phyloP scores from a whole-genome alignment of 2,329 filamentous ascomycete species.

The Pseudogymnoascus sp. region DNA sequence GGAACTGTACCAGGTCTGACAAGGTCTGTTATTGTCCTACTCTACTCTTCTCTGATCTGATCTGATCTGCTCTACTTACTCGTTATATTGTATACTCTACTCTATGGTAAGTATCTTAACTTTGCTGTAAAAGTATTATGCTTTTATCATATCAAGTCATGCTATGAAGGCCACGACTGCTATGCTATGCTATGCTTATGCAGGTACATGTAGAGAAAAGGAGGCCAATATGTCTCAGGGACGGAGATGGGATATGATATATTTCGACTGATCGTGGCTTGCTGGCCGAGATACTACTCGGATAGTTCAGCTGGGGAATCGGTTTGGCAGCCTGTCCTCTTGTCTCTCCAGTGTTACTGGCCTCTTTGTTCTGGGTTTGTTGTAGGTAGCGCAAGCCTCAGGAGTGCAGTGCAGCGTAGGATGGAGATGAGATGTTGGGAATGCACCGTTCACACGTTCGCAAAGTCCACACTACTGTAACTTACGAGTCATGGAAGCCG shows the following conservation, averaged over 20 bases:
- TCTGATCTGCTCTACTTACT: not conserved
- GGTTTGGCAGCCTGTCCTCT: not conserved
- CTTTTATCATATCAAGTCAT: constrained; percentile 2
- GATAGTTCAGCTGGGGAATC: not conserved
- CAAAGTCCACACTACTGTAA: not conserved
- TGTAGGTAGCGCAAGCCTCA: not conserved
- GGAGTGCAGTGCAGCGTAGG: not conserved
- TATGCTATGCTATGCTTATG: not conserved
- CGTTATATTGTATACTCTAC: not conserved
- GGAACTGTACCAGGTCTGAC: not conserved
- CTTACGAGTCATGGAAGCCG: constrained; percentile 5
- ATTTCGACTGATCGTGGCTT: not conserved
- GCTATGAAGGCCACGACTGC: not conserved
- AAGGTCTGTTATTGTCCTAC: not conserved
- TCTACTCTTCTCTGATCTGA: not conserved
- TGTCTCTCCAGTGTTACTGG: not conserved
- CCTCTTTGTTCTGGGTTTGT: not conserved
- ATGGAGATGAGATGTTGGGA: not conserved
- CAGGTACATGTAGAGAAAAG: constrained; percentile 4
- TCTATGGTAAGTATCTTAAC: not conserved
- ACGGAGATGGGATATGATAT: not conserved
- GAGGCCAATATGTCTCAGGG: not conserved
- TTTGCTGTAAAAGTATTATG: not conserved
- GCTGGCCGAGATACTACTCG: not conserved
- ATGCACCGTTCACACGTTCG: not conserved